A percentile compares a stretch with the other conserved stretches of the same genome.
phyloP scores from a whole-genome alignment of 2,329 filamentous ascomycete species.

The Pyrenochaeta sp. region DNA sequence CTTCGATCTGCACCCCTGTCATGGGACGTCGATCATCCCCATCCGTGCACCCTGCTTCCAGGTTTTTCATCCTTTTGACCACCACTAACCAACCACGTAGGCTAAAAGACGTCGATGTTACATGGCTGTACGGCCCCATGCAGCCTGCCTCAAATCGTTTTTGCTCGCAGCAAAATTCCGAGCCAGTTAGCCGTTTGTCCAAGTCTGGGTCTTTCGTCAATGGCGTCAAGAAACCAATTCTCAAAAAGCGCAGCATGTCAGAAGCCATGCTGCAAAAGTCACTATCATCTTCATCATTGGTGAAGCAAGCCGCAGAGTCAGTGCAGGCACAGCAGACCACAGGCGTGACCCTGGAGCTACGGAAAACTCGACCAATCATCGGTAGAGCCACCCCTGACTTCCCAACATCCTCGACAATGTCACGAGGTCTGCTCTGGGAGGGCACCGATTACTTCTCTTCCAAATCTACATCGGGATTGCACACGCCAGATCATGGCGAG shows the following conservation, averaged over 20 bases:
- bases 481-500: slow-evolving; percentile 68
- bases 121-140: slow-evolving; percentile 94
- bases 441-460: slow-evolving; percentile 72
- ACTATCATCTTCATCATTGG: slow-evolving; percentile 83
- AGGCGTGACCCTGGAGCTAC: slow-evolving; percentile 53
- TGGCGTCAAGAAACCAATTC: slow-evolving; percentile 81
- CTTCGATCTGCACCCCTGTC: slow-evolving; percentile 34
- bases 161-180: slow-evolving; percentile 58
- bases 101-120: slow-evolving; percentile 97
- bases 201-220: slow-evolving; percentile 71
- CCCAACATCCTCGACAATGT: slow-evolving; percentile 70
- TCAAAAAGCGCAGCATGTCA: slow-evolving; percentile 97
- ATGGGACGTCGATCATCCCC: slow-evolving; percentile 37
- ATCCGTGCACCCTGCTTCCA: slow-evolving; percentile 33
- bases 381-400: slow-evolving; percentile 75
- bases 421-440: slow-evolving; percentile 67
- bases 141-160: slow-evolving; percentile 73
- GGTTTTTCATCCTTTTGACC: slow-evolving; percentile 9
- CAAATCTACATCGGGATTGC: slow-evolving; percentile 74
- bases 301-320: slow-evolving; percentile 88
- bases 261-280: slow-evolving; percentile 93
- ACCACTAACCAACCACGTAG: slow-evolving; percentile 59
- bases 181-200: slow-evolving; percentile 64
- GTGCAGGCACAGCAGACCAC: slow-evolving; percentile 83
- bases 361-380: slow-evolving; percentile 63